These are phyloP conservation scores for Escovopsis sp. DNA, from an alignment of 2,329 filamentous ascomycete species.

Conservation along the genomic window DNA sequence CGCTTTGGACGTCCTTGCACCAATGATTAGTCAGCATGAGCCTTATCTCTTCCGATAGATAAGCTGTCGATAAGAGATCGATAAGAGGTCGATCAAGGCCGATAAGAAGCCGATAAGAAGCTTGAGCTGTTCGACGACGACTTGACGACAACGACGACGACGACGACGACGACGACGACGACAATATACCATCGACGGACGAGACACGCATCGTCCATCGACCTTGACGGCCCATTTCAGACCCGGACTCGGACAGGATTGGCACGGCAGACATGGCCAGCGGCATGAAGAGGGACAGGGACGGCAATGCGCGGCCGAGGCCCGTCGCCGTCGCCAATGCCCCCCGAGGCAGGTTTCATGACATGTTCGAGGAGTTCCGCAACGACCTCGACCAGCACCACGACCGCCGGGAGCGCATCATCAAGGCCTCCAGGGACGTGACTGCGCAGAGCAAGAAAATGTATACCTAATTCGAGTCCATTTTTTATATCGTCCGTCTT, in stretches of 20 bases:
- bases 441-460: constrained; percentile 96
- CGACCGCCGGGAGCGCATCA: constrained; percentile 76
- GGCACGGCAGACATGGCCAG: constrained; percentile 16
- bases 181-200: too few relatives aligned
- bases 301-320: constrained; percentile 33
- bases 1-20: too few relatives aligned
- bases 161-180: too few relatives aligned
- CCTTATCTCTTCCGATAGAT: too few relatives aligned
- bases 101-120: too few relatives aligned
- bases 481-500: not conserved
- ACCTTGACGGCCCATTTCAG: not conserved
- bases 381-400: constrained; percentile 88
- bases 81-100: too few relatives aligned
- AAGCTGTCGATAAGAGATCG: too few relatives aligned
- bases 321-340: constrained; percentile 11
- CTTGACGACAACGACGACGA: too few relatives aligned
- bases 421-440: constrained; percentile 84
- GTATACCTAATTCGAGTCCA: constrained; percentile 30
- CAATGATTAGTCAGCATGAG: too few relatives aligned
- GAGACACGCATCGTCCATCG: too few relatives aligned
- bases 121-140: not conserved
- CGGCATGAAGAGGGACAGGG: constrained; percentile 38
- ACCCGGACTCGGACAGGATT: too few relatives aligned
- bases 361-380: constrained; percentile 78
- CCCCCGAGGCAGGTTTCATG: constrained; percentile 34